A percentile compares a stretch with the other conserved stretches of the same genome.
Conservation (phyloP, 768 basidiomycete genomes). For the Xerocomellus chrysenteron region DNA sequence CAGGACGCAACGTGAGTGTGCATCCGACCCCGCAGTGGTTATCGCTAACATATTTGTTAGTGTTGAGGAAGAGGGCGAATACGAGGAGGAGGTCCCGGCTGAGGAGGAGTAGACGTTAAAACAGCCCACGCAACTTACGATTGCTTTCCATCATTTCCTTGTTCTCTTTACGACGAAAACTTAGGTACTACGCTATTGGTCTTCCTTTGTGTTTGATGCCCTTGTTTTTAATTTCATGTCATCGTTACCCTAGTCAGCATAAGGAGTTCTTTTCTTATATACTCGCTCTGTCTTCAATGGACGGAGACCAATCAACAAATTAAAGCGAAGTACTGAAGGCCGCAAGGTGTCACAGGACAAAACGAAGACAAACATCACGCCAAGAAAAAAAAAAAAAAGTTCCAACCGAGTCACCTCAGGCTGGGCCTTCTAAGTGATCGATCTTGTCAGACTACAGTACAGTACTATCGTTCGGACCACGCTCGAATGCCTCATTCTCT, state of each 20-base stretch:
- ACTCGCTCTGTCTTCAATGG: slow-evolving; percentile 4
- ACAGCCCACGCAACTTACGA: slow-evolving; percentile 14
- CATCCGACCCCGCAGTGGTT: neutral
- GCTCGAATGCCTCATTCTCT: neutral
- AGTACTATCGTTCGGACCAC: neutral
- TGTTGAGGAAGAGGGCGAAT: slow-evolving; percentile 85
- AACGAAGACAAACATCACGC: slow-evolving; percentile 12
- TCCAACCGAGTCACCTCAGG: too few species aligned
- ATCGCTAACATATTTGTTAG: slow-evolving; percentile 39
- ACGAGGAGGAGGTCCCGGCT: slow-evolving; percentile 70
- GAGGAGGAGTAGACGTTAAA: slow-evolving; percentile 56
- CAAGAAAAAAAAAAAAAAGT: neutral
- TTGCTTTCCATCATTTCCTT: slow-evolving; percentile 15
- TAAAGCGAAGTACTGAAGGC: too few species aligned
- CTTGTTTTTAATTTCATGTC: slow-evolving; percentile 32
- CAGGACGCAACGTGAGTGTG: slow-evolving; percentile 87
- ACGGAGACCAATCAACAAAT: neutral
- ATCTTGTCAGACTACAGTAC: too few species aligned
- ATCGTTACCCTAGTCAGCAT: slow-evolving; percentile 32
- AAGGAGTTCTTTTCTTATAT: slow-evolving; percentile 13
- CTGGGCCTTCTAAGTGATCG: too few species aligned
- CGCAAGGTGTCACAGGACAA: neutral
- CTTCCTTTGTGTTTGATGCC: slow-evolving; percentile 28
- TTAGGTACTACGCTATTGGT: slow-evolving; percentile 37
- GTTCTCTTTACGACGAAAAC: slow-evolving; percentile 33